Evolutionary conservation across 2,329 filamentous ascomycete species (phyloP).

Genomic region (Microcyclosporella mali): DNA sequence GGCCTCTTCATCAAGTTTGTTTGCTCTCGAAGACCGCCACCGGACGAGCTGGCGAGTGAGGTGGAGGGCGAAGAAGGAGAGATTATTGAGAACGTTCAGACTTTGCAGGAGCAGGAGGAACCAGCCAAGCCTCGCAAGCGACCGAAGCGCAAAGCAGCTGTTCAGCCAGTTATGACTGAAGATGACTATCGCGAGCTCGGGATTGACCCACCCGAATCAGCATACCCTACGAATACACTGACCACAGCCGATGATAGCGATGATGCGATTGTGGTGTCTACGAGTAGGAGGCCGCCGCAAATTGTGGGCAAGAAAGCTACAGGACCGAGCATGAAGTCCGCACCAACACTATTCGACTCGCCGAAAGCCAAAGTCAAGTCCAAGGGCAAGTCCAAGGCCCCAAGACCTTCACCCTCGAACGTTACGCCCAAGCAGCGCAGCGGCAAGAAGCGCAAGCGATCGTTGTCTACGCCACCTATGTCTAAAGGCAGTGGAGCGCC

Average conservation of each 20-base stretch:
- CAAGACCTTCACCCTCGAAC: background rate
- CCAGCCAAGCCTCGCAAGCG: background rate
- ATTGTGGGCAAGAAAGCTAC: background rate
- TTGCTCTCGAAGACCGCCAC: too few relatives aligned
- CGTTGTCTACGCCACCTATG: too few relatives aligned
- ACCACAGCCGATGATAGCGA: background rate
- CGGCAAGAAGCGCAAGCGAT: too few relatives aligned
- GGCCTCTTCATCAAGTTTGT: conserved; percentile 6
- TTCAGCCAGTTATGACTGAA: background rate
- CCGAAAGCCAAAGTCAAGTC: too few relatives aligned
- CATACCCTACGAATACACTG: background rate
- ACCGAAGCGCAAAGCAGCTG: background rate
- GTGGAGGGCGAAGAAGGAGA: background rate
- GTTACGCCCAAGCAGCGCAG: too few relatives aligned
- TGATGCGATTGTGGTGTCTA: conserved; percentile 1
- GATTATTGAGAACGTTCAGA: background rate
- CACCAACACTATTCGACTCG: background rate
- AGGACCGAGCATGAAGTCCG: background rate
- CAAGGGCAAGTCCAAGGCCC: too few relatives aligned
- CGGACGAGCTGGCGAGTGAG: background rate
- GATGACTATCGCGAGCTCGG: background rate
- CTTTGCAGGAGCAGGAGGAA: too few relatives aligned
- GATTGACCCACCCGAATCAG: background rate
- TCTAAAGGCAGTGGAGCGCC: too few relatives aligned
- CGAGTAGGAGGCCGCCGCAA: background rate